Percentiles rank a stretch among this genome's conserved stretches.
Evolutionary conservation across 2,329 filamentous ascomycete genomes (phyloP).

Genomic region (Penicillium sp.): DNA sequence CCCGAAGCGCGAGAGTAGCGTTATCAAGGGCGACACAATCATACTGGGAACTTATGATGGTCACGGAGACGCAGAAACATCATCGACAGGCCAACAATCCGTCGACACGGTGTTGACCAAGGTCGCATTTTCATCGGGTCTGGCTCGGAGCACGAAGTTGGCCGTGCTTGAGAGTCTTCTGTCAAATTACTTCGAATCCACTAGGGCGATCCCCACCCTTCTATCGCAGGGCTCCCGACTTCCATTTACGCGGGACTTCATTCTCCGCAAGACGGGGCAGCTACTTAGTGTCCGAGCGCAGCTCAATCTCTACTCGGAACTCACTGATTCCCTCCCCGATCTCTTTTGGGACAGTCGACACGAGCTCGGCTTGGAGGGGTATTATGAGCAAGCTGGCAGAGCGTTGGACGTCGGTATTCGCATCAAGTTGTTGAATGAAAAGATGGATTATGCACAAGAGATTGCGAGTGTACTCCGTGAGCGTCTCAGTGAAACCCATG

Average conservation of each 20-base stretch:
- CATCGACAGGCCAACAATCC: slow-evolving; percentile 30
- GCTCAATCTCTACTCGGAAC: slow-evolving; percentile 92
- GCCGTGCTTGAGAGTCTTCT: slow-evolving; percentile 84
- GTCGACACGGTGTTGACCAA: slow-evolving; percentile 74
- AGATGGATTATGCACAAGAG: slow-evolving; percentile 96
- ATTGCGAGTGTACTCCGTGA: slow-evolving; percentile 87
- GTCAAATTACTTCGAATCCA: slow-evolving; percentile 80
- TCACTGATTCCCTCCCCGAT: slow-evolving; percentile 91
- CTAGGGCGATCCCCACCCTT: slow-evolving; percentile 72
- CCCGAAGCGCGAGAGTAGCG: slow-evolving; percentile 65
- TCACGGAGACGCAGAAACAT: slow-evolving; percentile 20
- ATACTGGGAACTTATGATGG: slow-evolving; percentile 70
- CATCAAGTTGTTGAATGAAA: slow-evolving; percentile 89
- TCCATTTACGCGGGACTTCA: slow-evolving; percentile 68
- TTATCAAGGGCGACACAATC: slow-evolving; percentile 82
- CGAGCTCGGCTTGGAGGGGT: slow-evolving; percentile 84
- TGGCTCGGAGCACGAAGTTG: slow-evolving; percentile 89
- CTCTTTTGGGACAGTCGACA: slow-evolving; percentile 93
- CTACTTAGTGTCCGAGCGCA: slow-evolving; percentile 84
- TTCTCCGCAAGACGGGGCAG: slow-evolving; percentile 90
- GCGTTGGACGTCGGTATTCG: slow-evolving; percentile 87
- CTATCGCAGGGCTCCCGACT: slow-evolving; percentile 64
- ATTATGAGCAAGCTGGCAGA: slow-evolving; percentile 89
- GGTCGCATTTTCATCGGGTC: slow-evolving; percentile 91
- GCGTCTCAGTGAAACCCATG: slow-evolving; percentile 84